Base-by-base conservation (phyloP, 352 stramenopile genomes). In the Phytophthora pseudosyringae region DNA sequence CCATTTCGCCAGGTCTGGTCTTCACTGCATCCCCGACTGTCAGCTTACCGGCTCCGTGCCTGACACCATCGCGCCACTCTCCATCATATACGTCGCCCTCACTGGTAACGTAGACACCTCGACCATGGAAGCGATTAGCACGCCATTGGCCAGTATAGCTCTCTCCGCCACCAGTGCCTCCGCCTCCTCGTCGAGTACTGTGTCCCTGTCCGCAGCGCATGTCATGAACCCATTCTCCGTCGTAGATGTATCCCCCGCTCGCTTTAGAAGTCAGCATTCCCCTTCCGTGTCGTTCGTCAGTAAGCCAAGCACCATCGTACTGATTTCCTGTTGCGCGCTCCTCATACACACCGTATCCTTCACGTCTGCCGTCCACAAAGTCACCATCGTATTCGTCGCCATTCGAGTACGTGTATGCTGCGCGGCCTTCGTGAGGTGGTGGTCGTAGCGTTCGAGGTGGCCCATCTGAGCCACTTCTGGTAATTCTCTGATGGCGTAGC, bases 381-480 rank as follows among this genome's bases (percentile, higher is more conserved):
- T 85, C 59, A 5, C 89, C 89, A 4, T 92, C 85, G 53, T 95
- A 97, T 50, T 83, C 78, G 48, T 97, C 89, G 1, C 87, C 87
- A 51, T 88, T 91, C 15, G 73, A 52, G 43, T 93, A 93, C 12
- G 64, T 81, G 48, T 90, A 94, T 0, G 36, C 64, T 0, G 72
- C 66, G 4, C 64, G 70, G 0, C 85, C 85, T 58, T 88, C 70
- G 5, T 77, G 47, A 4, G 85, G 85, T 13, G 80, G 69, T 0
- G 69, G 71, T 28, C 54, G 58, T 0, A 31, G 9, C 3, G 49
- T 65, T 86, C 66, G 7, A 88, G 45, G 2, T 59, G 67, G 16
- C 69, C 65, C 7, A 60, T 53, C 15, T 49, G 63, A 59, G 6
- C 21, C 44, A 47, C 26, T 59, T 36, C 39, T 64, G 9, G 53